phyloP scores from a whole-genome alignment of 306 rosid species.

The Canavalia gladiata region DNA sequence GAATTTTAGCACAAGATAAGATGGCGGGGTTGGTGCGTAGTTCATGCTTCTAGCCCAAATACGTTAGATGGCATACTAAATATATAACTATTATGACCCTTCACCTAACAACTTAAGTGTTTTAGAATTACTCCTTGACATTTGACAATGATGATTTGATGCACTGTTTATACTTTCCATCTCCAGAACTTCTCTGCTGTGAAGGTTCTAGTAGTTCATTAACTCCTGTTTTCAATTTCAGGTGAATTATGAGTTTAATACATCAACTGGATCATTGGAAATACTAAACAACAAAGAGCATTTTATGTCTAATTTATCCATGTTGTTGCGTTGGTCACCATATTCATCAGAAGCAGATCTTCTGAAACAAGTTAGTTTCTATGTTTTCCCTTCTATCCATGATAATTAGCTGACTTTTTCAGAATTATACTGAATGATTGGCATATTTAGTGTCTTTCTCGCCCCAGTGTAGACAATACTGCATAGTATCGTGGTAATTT shows the following conservation, averaged over 20 bases:
- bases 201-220: slow-evolving; percentile 12
- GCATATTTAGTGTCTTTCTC: slow-evolving; percentile 20
- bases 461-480: slow-evolving; percentile 18
- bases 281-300: slow-evolving; percentile 71
- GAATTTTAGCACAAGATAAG: slow-evolving; percentile 4
- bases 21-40: not conserved
- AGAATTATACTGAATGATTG: slow-evolving; percentile 16
- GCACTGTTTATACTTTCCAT: slow-evolving; percentile 38
- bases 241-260: slow-evolving; percentile 80
- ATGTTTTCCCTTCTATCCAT: slow-evolving; percentile 29
- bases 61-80: not conserved
- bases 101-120: not conserved
- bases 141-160: slow-evolving; percentile 24
- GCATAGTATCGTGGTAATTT: slow-evolving; percentile 31
- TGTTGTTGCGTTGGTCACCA: slow-evolving; percentile 88
- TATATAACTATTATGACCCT: not conserved
- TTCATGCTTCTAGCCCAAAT: slow-evolving; percentile 16
- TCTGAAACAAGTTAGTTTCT: slow-evolving; percentile 75
- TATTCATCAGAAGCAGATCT: slow-evolving; percentile 87
- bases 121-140: not conserved
- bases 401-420: not conserved
- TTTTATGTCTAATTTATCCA: slow-evolving; percentile 70
- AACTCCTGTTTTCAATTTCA: slow-evolving; percentile 55
- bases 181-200: slow-evolving; percentile 14
- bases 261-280: slow-evolving; percentile 58